Conservation (phyloP, 148 eudicot genomes). For the Cornus controversa region DNA sequence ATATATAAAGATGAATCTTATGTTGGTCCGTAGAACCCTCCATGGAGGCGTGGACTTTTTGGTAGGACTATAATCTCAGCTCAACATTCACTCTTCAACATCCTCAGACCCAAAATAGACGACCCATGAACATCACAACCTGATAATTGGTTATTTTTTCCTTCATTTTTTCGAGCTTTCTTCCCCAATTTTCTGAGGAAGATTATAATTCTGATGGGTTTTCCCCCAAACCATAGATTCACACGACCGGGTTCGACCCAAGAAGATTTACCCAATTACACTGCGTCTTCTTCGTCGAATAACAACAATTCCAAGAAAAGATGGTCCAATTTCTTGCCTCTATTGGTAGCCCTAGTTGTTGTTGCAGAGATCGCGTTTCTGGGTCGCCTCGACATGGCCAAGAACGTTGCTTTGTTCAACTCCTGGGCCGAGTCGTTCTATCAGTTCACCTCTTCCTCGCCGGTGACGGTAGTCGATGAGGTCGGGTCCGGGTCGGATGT, state of each 20-base stretch:
- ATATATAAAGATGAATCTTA: no score
- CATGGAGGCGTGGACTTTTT: not conserved
- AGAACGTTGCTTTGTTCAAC: constrained; percentile 58
- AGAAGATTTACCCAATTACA: not conserved
- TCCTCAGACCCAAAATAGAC: not conserved
- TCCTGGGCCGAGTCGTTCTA: constrained; percentile 71
- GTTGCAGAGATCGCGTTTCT: constrained; percentile 65
- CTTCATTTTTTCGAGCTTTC: not conserved
- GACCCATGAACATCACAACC: not conserved
- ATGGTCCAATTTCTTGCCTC: constrained; percentile 55
- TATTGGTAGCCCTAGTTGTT: constrained; percentile 58
- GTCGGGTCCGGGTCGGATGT: constrained; percentile 3
- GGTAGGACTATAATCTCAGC: not conserved
- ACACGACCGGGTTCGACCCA: constrained; percentile 1
- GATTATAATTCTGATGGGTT: constrained; percentile 14
- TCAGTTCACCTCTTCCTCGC: constrained; percentile 29
- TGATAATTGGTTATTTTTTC: not conserved
- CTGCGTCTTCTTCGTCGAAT: constrained; percentile 19
- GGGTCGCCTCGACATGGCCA: constrained; percentile 64
- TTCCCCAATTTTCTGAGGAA: not conserved
- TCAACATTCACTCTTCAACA: not conserved
- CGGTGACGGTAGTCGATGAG: not conserved
- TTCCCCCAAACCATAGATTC: constrained; percentile 10
- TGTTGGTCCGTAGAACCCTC: no score
- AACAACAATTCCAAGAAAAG: constrained; percentile 30